A percentile compares a stretch with the other conserved stretches of the same genome.
phyloP scores from a whole-genome alignment of 306 rosid genomes.

The Purshia tridentata region DNA sequence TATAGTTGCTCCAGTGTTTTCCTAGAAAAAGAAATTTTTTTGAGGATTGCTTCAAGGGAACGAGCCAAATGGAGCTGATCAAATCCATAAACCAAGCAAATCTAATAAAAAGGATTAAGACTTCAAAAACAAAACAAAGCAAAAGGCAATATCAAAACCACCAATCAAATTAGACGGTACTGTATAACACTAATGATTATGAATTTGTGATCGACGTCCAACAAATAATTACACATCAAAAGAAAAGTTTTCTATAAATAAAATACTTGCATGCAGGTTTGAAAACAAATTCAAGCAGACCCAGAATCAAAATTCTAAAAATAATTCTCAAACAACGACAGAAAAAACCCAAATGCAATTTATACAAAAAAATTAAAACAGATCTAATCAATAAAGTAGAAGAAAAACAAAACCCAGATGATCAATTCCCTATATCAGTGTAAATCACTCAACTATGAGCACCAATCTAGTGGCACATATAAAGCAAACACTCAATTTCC shows the following conservation, averaged over 20 bases:
- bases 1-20: too few species aligned
- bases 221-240: neutral
- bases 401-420: neutral
- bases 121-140: neutral
- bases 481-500: too few species aligned
- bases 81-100: conserved; percentile 61
- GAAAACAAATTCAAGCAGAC: neutral
- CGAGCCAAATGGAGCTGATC: conserved; percentile 52
- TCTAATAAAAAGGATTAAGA: neutral
- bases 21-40: too few species aligned
- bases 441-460: too few species aligned
- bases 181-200: too few species aligned
- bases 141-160: neutral
- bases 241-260: neutral
- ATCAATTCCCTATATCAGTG: neutral
- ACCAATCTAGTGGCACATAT: too few species aligned
- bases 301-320: neutral
- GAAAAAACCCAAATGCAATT: neutral
- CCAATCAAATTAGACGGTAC: too few species aligned
- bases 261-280: neutral
- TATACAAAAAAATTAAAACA: neutral
- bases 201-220: neutral
- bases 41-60: conserved; percentile 69
- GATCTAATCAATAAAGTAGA: neutral
- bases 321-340: too few species aligned